phyloP scores from a whole-genome alignment of 2,329 filamentous ascomycete genomes.

The Venturia aucupariae region DNA sequence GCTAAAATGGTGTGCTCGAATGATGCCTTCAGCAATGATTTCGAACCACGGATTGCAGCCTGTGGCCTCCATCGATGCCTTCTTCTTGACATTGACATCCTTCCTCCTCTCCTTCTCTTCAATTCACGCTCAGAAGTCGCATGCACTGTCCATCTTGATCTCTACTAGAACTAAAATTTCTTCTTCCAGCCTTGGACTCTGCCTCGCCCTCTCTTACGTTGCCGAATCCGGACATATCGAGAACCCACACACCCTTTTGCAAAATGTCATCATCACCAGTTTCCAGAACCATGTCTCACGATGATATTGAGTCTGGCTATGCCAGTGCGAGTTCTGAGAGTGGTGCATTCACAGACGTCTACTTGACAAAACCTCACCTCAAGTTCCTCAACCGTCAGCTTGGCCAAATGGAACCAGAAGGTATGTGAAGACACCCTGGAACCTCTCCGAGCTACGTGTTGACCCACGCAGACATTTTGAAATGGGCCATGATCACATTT shows the following conservation, averaged over 20 bases:
- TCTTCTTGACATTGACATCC: background rate
- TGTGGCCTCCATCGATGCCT: background rate
- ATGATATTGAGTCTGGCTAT: constrained; percentile 67
- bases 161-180: background rate
- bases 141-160: constrained; percentile 2
- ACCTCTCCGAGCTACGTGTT: constrained; percentile 11
- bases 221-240: background rate
- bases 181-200: constrained; percentile 2
- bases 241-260: background rate
- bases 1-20: constrained; percentile 11
- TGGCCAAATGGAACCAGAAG: constrained; percentile 74
- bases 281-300: constrained; percentile 4
- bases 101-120: background rate
- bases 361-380: constrained; percentile 80
- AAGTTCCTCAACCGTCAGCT: constrained; percentile 86
- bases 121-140: background rate
- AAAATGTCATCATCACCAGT: constrained; percentile 11
- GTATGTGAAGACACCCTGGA: constrained; percentile 29
- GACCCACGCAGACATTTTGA: constrained; percentile 59
- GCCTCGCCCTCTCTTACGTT: background rate
- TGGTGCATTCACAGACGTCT: constrained; percentile 60
- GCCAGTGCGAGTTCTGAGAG: constrained; percentile 58
- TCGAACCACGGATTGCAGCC: constrained; percentile 5
- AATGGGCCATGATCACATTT: constrained; percentile 84
- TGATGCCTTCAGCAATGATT: constrained; percentile 7